Evolutionary conservation across 83 land plant species (phyloP), one percentile per base, ranked within the genome.

Genomic region (Isoetes engelmannii): DNA sequence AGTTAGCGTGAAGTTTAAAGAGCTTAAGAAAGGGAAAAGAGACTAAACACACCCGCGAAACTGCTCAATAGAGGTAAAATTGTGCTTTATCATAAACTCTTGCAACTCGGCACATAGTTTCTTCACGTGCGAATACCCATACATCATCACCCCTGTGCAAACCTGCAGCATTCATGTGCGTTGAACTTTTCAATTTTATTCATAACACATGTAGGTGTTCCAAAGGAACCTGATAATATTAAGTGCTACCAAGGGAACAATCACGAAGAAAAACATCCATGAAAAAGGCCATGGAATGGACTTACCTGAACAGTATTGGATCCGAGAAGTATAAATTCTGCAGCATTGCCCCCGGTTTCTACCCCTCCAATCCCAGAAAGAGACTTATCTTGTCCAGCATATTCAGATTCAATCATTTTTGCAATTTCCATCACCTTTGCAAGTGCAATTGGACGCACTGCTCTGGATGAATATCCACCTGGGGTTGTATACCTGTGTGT

Each of bases 91-190:
- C 99, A 95, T 95, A 72, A 95, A 95, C n/a, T 90, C 94, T 83
- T 91, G 69, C 59, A 95, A 75, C 75, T 95, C 99, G 9, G 77
- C 62, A 50, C 91, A 88, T 42, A 95, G 88, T 63, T 78, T 58
- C 74, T 95, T 95, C 60, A 86, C 97, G 49, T 83, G 82, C 51
- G 85, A 84, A 75, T 95, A 95, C 0, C 99, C 99, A 73, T 91
- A 93, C 87, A 95, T 80, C 99, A 95, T 95, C 45, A 95, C 99
- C 19, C 99, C 99, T 37, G 99, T 95, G 71, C 99, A 95, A 4
- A 95, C 97, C 99, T 94, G 75, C 62, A 28, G 37, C 37, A 28
- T 28, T 28, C 37, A 28, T 28, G 37, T 28, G 37, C 37, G 37
- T 28, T 28, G 37, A 28, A 0, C 37, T 28, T 28, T 28, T 28